Evolutionary conservation across 2,329 filamentous ascomycete species (phyloP).

Genomic region (Arachnopeziza araneosa): DNA sequence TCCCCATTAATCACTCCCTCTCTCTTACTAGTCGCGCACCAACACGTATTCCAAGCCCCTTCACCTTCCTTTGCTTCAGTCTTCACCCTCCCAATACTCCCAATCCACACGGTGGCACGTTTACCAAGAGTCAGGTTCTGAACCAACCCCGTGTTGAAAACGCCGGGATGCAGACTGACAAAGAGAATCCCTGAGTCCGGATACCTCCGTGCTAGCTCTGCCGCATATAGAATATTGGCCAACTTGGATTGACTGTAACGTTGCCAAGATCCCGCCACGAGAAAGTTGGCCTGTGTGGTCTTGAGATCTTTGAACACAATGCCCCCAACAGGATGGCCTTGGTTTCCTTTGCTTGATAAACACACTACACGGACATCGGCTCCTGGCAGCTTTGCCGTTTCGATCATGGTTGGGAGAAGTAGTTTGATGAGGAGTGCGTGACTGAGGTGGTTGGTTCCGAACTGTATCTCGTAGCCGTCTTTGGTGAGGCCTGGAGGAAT

Average conservation of each 20-base stretch:
- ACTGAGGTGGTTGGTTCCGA: slow-evolving; percentile 45
- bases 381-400: slow-evolving; percentile 15
- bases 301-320: slow-evolving; percentile 30
- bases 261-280: slow-evolving; percentile 28
- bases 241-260: slow-evolving; percentile 43
- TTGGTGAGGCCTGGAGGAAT: slow-evolving; percentile 33
- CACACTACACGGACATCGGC: slow-evolving; percentile 17
- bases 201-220: slow-evolving; percentile 35
- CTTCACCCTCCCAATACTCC: slow-evolving; percentile 1
- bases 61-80: slow-evolving; percentile 16
- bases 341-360: slow-evolving; percentile 6
- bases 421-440: slow-evolving; percentile 40
- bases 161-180: slow-evolving; percentile 37
- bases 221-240: slow-evolving; percentile 40
- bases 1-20: slow-evolving; percentile 30
- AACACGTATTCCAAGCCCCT: slow-evolving; percentile 37
- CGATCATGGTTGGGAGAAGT: slow-evolving; percentile 31
- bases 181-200: slow-evolving; percentile 29
- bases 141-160: slow-evolving; percentile 26
- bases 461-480: slow-evolving; percentile 45
- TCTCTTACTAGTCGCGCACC: slow-evolving; percentile 29
- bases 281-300: slow-evolving; percentile 1
- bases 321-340: slow-evolving; percentile 5
- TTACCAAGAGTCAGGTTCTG: not conserved
- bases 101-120: slow-evolving; percentile 3